phyloP scores from a whole-genome alignment of 2,329 filamentous ascomycete genomes.

The Neofusicoccum parvum region DNA sequence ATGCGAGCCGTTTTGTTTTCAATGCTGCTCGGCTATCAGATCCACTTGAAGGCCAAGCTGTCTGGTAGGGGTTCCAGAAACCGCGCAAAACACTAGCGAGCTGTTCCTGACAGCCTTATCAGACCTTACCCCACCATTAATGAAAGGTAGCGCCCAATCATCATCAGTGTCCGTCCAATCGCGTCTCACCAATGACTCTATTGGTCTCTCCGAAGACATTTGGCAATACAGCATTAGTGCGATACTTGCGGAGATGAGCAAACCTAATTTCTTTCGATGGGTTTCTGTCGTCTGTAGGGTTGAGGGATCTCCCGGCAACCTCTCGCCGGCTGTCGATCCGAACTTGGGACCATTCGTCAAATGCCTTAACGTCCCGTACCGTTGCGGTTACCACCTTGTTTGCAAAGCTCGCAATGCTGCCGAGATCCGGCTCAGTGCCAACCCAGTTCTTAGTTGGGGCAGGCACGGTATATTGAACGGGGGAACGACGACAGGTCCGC shows the following conservation, averaged over 20 bases:
- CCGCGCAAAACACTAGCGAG: not conserved
- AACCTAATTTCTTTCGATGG: not conserved
- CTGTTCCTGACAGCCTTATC: not conserved
- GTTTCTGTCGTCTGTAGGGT: not conserved
- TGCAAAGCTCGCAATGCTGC: no score
- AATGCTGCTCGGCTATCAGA: not conserved
- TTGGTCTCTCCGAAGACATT: not conserved
- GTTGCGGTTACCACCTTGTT: no score
- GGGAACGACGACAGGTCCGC: no score
- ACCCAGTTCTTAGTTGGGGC: no score
- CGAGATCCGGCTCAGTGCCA: no score
- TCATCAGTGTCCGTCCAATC: not conserved
- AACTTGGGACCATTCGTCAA: no score
- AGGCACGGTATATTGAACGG: no score
- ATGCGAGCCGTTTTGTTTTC: slow-evolving; percentile 11
- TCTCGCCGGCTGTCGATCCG: not conserved
- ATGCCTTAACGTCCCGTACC: no score
- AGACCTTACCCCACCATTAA: not conserved
- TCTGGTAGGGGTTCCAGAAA: not conserved
- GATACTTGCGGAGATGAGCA: not conserved
- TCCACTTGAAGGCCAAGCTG: not conserved
- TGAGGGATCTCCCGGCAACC: not conserved
- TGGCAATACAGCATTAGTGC: not conserved
- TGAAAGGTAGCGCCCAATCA: not conserved
- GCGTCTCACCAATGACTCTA: not conserved